Evolutionary conservation across 2,329 filamentous ascomycete genomes (phyloP).

Genomic region (Colletotrichum horii): DNA sequence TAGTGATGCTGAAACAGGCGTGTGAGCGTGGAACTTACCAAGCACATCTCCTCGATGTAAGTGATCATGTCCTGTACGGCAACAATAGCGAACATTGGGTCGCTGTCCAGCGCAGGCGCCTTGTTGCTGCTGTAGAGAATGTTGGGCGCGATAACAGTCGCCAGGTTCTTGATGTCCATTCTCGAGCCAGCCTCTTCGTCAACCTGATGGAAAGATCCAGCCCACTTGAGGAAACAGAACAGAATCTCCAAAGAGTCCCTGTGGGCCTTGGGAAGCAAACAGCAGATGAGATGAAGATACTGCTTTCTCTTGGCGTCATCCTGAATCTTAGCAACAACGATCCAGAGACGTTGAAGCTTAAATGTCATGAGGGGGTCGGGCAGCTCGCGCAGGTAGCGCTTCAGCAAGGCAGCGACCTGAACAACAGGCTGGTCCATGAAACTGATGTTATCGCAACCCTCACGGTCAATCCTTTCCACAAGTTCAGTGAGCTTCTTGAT

Average conservation of each 20-base stretch:
- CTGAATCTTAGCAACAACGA: slow-evolving; percentile 85
- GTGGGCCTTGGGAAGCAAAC: slow-evolving; percentile 88
- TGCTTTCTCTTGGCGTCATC: slow-evolving; percentile 84
- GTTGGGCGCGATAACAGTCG: slow-evolving; percentile 96
- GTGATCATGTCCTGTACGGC: slow-evolving; percentile 91
- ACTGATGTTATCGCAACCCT: slow-evolving; percentile 84
- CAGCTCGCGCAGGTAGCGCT: slow-evolving; percentile 93
- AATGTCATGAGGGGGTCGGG: slow-evolving; percentile 94
- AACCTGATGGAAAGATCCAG: slow-evolving; percentile 94
- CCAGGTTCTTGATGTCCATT: slow-evolving; percentile 98
- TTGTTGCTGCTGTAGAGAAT: slow-evolving; percentile 79
- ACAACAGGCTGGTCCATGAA: slow-evolving; percentile 89
- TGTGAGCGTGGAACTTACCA: slow-evolving; percentile 61
- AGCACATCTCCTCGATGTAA: slow-evolving; percentile 94
- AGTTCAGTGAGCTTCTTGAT: slow-evolving; percentile 92
- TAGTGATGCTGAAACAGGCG: slow-evolving; percentile 19
- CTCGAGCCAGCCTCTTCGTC: slow-evolving; percentile 97
- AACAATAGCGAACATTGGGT: slow-evolving; percentile 92
- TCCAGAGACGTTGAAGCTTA: slow-evolving; percentile 91
- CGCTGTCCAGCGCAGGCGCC: slow-evolving; percentile 74
- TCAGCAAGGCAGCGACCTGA: slow-evolving; percentile 90
- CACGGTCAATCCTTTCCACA: slow-evolving; percentile 83
- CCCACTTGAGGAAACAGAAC: slow-evolving; percentile 97
- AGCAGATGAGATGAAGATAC: slow-evolving; percentile 89
- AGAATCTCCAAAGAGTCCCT: slow-evolving; percentile 94